Percentiles rank a stretch among this genome's conserved stretches.
phyloP scores from a whole-genome alignment of 257 asterid genomes.

The Ehretia macrophylla region DNA sequence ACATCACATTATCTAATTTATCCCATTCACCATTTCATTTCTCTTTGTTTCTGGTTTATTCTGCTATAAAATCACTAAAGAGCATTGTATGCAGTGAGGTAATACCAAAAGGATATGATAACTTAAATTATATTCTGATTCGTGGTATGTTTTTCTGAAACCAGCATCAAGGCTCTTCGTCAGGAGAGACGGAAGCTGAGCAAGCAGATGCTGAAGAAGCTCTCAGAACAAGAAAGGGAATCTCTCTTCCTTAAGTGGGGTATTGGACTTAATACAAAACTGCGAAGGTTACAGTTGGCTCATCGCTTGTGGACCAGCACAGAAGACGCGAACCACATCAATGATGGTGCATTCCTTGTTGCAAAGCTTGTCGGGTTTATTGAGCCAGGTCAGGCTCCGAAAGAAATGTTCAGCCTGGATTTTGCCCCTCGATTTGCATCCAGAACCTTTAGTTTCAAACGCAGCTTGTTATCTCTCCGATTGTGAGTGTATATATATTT shows the following conservation, averaged over 20 bases:
- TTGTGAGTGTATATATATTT: neutral
- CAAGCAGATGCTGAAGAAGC: conserved; percentile 70
- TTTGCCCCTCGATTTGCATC: conserved; percentile 60
- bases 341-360: conserved; percentile 69
- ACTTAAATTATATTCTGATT: neutral
- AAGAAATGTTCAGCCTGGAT: conserved; percentile 87
- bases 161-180: conserved; percentile 70
- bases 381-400: conserved; percentile 58
- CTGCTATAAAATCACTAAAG: too few species aligned
- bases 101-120: neutral
- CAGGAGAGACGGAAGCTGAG: conserved; percentile 69
- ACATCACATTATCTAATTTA: too few species aligned
- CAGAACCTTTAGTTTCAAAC: conserved; percentile 52
- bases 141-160: conserved; percentile 12
- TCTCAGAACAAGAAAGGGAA: conserved; percentile 69
- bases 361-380: conserved; percentile 65
- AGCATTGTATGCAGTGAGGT: too few species aligned
- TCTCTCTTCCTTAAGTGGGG: conserved; percentile 80
- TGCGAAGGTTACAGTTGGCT: conserved; percentile 67
- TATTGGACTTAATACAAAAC: conserved; percentile 57
- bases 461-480: conserved; percentile 48
- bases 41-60: too few species aligned
- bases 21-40: too few species aligned
- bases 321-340: conserved; percentile 62
- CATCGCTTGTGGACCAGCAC: conserved; percentile 65